Conservation (phyloP, 208 protist genomes). For the Leishmania guyanensis region DNA sequence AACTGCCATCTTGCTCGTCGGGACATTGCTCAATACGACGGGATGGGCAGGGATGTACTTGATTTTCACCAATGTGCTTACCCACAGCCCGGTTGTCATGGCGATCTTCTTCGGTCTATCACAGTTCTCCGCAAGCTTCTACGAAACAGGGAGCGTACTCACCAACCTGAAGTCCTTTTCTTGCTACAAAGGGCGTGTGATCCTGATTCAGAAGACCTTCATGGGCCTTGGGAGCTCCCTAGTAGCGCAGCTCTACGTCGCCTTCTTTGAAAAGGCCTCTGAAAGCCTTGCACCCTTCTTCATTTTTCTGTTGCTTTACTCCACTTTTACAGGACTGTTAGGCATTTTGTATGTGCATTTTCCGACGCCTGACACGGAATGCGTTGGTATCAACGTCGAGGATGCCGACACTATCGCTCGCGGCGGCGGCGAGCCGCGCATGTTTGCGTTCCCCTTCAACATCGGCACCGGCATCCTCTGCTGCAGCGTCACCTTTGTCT, state of each 20-base stretch:
- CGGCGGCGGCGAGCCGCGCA: slow-evolving; percentile 58
- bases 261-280: slow-evolving; percentile 62
- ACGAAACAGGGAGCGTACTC: slow-evolving; percentile 74
- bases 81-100: slow-evolving; percentile 49
- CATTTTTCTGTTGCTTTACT: slow-evolving; percentile 60
- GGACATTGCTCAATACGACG: slow-evolving; percentile 61
- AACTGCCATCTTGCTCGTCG: slow-evolving; percentile 45
- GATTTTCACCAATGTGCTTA: slow-evolving; percentile 59
- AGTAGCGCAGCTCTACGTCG: slow-evolving; percentile 73
- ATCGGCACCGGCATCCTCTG: slow-evolving; percentile 59
- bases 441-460: slow-evolving; percentile 70
- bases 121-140: slow-evolving; percentile 86
- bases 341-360: slow-evolving; percentile 55
- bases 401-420: slow-evolving; percentile 40
- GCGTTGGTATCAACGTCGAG: slow-evolving; percentile 70
- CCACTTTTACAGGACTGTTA: slow-evolving; percentile 52
- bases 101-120: slow-evolving; percentile 73
- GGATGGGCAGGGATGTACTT: slow-evolving; percentile 77
- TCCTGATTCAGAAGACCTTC: slow-evolving; percentile 88
- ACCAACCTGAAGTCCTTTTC: slow-evolving; percentile 79
- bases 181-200: slow-evolving; percentile 75
- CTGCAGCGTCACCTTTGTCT: slow-evolving; percentile 46
- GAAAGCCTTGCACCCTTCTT: slow-evolving; percentile 65
- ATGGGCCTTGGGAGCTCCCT: slow-evolving; percentile 84
- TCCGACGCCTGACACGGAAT: slow-evolving; percentile 46